Conservation (phyloP, 2,329 filamentous ascomycete species). For the Arthrobotrys sphaeroides region DNA sequence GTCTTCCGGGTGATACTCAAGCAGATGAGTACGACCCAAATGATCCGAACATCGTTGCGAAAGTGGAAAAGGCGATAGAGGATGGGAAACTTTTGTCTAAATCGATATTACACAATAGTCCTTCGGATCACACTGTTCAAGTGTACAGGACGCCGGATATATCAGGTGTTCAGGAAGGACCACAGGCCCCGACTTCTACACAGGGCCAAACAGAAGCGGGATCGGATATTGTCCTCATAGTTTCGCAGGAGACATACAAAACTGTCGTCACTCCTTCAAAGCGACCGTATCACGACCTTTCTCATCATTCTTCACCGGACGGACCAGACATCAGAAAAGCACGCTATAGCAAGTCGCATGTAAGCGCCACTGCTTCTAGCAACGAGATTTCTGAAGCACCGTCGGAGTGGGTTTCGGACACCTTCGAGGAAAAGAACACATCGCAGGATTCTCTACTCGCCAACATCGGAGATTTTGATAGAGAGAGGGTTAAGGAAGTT, state of each 20-base stretch:
- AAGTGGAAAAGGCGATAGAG: conserved; percentile 34
- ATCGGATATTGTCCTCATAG: not conserved
- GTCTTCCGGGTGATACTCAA: conserved; percentile 37
- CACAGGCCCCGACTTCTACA: not conserved
- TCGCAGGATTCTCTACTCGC: conserved; percentile 32
- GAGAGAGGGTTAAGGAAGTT: conserved; percentile 13
- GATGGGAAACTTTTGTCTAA: conserved; percentile 28
- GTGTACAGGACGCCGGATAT: not conserved
- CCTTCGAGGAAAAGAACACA: conserved; percentile 16
- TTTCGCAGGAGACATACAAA: not conserved
- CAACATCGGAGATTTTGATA: conserved; percentile 21
- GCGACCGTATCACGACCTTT: not conserved
- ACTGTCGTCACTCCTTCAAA: not conserved
- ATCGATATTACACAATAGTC: conserved; percentile 17
- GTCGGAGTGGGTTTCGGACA: not conserved
- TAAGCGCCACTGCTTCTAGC: not conserved
- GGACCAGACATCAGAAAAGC: not conserved
- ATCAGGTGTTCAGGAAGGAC: not conserved
- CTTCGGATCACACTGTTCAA: not conserved
- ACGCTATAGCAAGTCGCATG: not conserved
- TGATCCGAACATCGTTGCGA: conserved; percentile 23
- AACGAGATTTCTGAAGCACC: not conserved
- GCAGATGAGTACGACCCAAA: conserved; percentile 23
- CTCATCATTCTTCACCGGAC: not conserved
- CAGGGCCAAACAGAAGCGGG: not conserved